Evolutionary conservation across 306 rosid species (phyloP), one percentile per base, ranked within the genome.

Genomic region (Canavalia gladiata): DNA sequence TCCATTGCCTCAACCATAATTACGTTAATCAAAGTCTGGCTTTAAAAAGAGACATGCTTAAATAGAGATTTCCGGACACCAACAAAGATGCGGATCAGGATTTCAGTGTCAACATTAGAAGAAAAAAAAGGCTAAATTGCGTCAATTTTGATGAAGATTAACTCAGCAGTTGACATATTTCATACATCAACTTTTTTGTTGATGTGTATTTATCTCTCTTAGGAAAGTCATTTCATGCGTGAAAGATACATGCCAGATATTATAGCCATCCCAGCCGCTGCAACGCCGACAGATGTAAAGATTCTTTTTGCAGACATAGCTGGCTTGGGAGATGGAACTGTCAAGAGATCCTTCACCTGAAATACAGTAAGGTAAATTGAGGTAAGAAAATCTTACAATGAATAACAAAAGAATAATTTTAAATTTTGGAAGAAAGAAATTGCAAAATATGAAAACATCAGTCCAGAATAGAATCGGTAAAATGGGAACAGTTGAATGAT

Each of bases 191-290:
- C 9, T 45, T 42, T 74, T 35, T 45, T 31, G 81, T 29, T 25
- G 34, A 66, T 50, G 79, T 50, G 78, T 18, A 43, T 57, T 35
- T 28, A 68, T 58, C 33, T 71, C 63, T 56, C 28, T 3, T 34
- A 57, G 68, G 25, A 30, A 55, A 66, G 58, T 86, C 82, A 92
- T 72, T 91, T 95, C 89, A 84, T 92, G 83, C 76, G 76, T 6
- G 94, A 82, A 43, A 90, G 84, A 84, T 91, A 93, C 71, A 95
- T 84, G 81, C 99, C 97, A 18, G 25, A 18, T 18, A 18, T 18
- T 18, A 18, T 18, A 18, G 25, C 25, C 25, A 18, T 18, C 25
- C 97, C 98, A 4, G 88, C 94, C 63, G 86, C 94, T 0, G 88
- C 93, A 72, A 88, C 87, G 31, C 94, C 94, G 0, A 85, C 54